These are phyloP conservation scores for Flaveria bidentis DNA, from an alignment of 129 eudicot genomes.

Conservation along the genomic window DNA sequence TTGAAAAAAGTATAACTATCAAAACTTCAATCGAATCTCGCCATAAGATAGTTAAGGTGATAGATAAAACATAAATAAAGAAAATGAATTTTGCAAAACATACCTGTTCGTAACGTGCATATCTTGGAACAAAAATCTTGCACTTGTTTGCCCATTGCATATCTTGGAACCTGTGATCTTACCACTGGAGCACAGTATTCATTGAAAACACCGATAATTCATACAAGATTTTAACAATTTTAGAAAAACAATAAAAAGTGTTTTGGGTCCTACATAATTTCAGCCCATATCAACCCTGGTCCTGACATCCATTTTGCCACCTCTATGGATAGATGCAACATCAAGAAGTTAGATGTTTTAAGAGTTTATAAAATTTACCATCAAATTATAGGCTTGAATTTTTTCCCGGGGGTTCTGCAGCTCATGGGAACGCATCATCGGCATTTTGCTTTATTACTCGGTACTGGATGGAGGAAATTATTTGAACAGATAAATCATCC, in stretches of 20 bases:
- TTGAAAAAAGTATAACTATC: too few relatives aligned
- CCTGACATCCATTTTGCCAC: background rate
- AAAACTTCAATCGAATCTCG: too few relatives aligned
- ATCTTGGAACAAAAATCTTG: too few relatives aligned
- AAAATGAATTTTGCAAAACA: too few relatives aligned
- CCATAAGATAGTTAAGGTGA: too few relatives aligned
- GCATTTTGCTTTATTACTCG: slow-evolving; percentile 76
- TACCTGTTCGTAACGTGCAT: too few relatives aligned
- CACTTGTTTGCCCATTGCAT: too few relatives aligned
- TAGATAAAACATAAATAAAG: too few relatives aligned
- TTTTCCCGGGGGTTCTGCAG: slow-evolving; percentile 88
- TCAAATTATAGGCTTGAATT: slow-evolving; percentile 94
- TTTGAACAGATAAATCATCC: slow-evolving; percentile 91
- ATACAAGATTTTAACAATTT: background rate
- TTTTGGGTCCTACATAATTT: background rate
- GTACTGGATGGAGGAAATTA: slow-evolving; percentile 86
- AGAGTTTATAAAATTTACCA: slow-evolving; percentile 45
- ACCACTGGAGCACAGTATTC: background rate
- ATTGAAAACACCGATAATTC: background rate
- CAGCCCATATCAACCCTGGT: background rate
- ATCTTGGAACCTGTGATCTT: too few relatives aligned
- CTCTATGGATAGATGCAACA: background rate
- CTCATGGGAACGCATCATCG: slow-evolving; percentile 96
- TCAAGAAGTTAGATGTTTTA: background rate
- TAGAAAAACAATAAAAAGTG: background rate